Evolutionary conservation across 495 filamentous ascomycete species (phyloP).

Genomic region (Xylaria flabelliformis): DNA sequence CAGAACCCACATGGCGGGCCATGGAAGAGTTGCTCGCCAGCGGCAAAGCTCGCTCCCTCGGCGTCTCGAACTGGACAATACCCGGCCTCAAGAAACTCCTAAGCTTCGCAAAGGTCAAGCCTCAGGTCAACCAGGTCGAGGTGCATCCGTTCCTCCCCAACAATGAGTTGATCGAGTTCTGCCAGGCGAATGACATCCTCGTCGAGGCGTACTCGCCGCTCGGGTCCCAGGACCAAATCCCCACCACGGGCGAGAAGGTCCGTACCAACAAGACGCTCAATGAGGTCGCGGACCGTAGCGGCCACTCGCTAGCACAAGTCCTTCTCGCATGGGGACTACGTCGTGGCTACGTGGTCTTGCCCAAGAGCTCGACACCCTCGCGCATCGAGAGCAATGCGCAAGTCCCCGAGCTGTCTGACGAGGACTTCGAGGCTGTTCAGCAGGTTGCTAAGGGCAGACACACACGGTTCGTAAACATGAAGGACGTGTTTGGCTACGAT

Average conservation of each 20-base stretch:
- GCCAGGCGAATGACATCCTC: slow-evolving; percentile 65
- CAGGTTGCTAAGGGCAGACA: slow-evolving; percentile 56
- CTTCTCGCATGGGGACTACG: slow-evolving; percentile 54
- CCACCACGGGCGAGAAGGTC: slow-evolving; percentile 53
- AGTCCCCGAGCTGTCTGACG: slow-evolving; percentile 49
- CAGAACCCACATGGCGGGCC: slow-evolving; percentile 61
- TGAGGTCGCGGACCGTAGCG: slow-evolving; percentile 48
- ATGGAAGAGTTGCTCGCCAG: slow-evolving; percentile 53
- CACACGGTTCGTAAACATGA: slow-evolving; percentile 81
- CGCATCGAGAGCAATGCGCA: slow-evolving; percentile 62
- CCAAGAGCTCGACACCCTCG: slow-evolving; percentile 70
- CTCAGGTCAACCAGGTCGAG: slow-evolving; percentile 59
- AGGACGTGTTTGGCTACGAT: slow-evolving; percentile 65
- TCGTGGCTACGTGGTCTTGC: slow-evolving; percentile 52
- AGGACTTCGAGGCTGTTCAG: slow-evolving; percentile 51
- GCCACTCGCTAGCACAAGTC: slow-evolving; percentile 54
- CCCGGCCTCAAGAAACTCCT: slow-evolving; percentile 51
- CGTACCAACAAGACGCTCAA: slow-evolving; percentile 48
- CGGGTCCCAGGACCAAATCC: slow-evolving; percentile 65
- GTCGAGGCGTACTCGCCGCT: slow-evolving; percentile 72
- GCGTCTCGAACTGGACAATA: slow-evolving; percentile 59
- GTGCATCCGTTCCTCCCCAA: slow-evolving; percentile 59
- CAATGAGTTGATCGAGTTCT: slow-evolving; percentile 60
- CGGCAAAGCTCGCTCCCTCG: slow-evolving; percentile 51
- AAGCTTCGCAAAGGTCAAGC: slow-evolving; percentile 49